Percentiles rank a stretch among this genome's conserved stretches.
Conservation (phyloP, 805 yeast genomes). For the Candida fluviatilis region DNA sequence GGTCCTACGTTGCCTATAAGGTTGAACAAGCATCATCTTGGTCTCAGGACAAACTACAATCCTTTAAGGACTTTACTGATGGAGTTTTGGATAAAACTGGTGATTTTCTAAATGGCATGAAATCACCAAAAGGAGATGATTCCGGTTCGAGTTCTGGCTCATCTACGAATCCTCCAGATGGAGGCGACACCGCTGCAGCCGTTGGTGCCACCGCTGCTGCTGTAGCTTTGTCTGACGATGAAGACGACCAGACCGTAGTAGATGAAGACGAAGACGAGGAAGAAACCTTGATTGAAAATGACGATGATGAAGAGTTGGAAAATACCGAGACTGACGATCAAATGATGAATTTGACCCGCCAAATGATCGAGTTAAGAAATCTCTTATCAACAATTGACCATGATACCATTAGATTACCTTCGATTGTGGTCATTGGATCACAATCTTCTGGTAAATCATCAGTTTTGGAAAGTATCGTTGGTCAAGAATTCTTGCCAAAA, state of each 20-base stretch:
- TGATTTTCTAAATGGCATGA: slow-evolving; percentile 37
- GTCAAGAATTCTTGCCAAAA: slow-evolving; percentile 96
- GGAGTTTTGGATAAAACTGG: slow-evolving; percentile 47
- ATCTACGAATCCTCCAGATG: slow-evolving; percentile 21
- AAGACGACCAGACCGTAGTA: slow-evolving; percentile 26
- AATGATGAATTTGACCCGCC: slow-evolving; percentile 84
- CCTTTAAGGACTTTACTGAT: slow-evolving; percentile 59
- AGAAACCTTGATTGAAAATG: slow-evolving; percentile 43
- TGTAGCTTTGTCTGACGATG: slow-evolving; percentile 37
- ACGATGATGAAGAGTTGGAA: slow-evolving; percentile 41
- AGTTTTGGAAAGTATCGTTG: slow-evolving; percentile 92
- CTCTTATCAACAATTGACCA: slow-evolving; percentile 73
- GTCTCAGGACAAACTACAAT: slow-evolving; percentile 61
- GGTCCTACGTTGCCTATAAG: slow-evolving; percentile 87
- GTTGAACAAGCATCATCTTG: slow-evolving; percentile 79
- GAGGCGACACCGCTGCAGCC: slow-evolving; percentile 35
- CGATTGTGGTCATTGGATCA: slow-evolving; percentile 95
- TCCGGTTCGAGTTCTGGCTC: slow-evolving; percentile 10
- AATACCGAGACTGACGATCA: slow-evolving; percentile 66
- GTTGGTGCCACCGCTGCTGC: slow-evolving; percentile 55
- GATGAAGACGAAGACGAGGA: slow-evolving; percentile 49
- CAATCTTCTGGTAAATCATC: slow-evolving; percentile 98
- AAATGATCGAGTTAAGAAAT: slow-evolving; percentile 93
- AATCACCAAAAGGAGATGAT: slow-evolving; percentile 14
- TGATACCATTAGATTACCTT: slow-evolving; percentile 78